Base-by-base conservation (phyloP, 805 yeast genomes). In the Myxozyma neotropica region DNA sequence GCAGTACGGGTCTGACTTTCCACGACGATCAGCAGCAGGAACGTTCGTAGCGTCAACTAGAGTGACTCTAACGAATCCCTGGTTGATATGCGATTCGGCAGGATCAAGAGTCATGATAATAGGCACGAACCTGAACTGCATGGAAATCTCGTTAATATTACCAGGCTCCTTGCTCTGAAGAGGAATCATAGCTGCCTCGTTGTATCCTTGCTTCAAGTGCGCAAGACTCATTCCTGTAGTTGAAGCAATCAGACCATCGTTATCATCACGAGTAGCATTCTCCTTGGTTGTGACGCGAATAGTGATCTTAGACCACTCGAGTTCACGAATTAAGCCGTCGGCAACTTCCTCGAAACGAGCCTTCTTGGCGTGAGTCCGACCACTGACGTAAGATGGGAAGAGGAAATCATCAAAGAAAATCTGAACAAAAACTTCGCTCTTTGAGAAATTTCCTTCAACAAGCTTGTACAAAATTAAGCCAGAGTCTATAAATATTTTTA, bases 1-100 rank as follows among this genome's bases (percentile, higher is more conserved):
- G 60, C 84, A 80, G 72, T 85, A 93, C 56, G 99, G 99, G 75
- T 94, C 99, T 2, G 97, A 89, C 72, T 88, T 87, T 52, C 98
- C 98, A 4, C 61, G 35, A 31, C 88, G 78, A 74, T 94, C 99
- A n/a, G 92, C 95, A 13, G 96, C 81, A 40, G 87, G 83, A 59
- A 94, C 79, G 53, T 82, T 82, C 15, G 80, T 80, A 2, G 94
- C 98, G 50, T 79, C 77, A 46, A 85, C 65, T 3, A 89, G 78
- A 31, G 80, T 83, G 36, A 91, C 79, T 23, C 78, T 79, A 66
- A 93, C 73, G 29, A 76, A 77, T 72, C 99, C 99, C 58, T 84
- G 79, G 72, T 90, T 87, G 50, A 86, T 81, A 63, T 86, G 82
- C 44, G 87, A 78, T 74, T 94, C 99, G 39, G 81, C 79, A 17